Evolutionary conservation across 2,329 filamentous ascomycete genomes (phyloP).

Genomic region (Penicillium brevicompactum): DNA sequence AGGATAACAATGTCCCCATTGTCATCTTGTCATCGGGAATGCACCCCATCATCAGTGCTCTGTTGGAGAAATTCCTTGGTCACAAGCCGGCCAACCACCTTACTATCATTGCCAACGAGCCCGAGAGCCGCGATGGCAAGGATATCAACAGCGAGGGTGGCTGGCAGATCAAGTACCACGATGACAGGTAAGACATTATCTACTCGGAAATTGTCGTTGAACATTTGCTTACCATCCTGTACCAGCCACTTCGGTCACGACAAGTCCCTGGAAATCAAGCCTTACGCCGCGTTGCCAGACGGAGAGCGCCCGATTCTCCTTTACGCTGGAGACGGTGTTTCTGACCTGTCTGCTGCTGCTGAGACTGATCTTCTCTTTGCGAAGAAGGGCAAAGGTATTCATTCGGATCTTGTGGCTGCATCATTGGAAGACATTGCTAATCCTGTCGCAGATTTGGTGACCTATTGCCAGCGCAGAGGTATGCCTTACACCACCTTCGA

Average conservation of each 20-base stretch:
- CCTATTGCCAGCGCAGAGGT: constrained; percentile 79
- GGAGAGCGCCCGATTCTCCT: constrained; percentile 77
- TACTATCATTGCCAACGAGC: constrained; percentile 88
- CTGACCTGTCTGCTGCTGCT: constrained; percentile 84
- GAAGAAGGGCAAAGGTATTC: constrained; percentile 78
- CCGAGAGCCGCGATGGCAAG: constrained; percentile 67
- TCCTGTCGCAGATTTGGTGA: constrained; percentile 69
- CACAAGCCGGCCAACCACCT: constrained; percentile 69
- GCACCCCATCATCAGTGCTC: constrained; percentile 83
- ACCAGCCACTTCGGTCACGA: constrained; percentile 86
- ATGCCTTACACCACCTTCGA: constrained; percentile 87
- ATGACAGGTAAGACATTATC: constrained; percentile 65
- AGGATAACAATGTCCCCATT: constrained; percentile 81
- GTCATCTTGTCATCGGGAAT: constrained; percentile 92
- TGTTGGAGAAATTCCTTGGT: constrained; percentile 81
- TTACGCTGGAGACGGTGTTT: constrained; percentile 94
- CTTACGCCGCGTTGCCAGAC: constrained; percentile 70
- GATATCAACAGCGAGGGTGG: constrained; percentile 76
- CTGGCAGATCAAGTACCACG: constrained; percentile 87
- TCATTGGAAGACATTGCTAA: neutral
- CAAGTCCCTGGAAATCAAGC: constrained; percentile 88
- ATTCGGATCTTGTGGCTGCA: neutral
- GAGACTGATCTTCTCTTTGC: constrained; percentile 94
- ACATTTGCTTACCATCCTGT: constrained; percentile 1
- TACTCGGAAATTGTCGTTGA: neutral